Base-by-base conservation (phyloP, 129 eudicot genomes). In the Artemisia argyi region DNA sequence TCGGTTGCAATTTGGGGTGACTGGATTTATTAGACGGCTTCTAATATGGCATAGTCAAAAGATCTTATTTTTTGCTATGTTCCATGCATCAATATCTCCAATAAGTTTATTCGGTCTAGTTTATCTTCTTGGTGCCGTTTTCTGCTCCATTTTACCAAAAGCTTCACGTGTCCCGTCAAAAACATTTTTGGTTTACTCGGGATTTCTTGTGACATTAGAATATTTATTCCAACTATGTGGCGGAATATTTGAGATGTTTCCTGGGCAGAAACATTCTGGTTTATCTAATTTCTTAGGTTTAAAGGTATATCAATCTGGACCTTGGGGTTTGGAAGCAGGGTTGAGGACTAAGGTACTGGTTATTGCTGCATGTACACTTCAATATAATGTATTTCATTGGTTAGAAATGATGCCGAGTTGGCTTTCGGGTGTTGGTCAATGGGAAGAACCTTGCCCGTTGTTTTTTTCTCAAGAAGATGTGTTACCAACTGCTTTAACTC, bases 181-280 rank as follows among this genome's bases (percentile, higher is more conserved):
- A 72, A 73, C 86, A 32, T 95, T 85, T 80, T 70, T 95, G n/a
- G 77, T 88, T 65, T 95, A 88, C 77, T 88, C 97, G 1, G 99
- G 99, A 77, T 58, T 90, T 73, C 78, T 95, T 13, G 89, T 88
- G 66, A 69, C 88, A 0, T 69, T 79, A 11, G 96, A 90, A 77
- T 95, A 95, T 81, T 79, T 90, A 32, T 95, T 95, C 79, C 99
- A 95, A 78, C 81, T 95, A 86, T 95, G 89, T 83, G 99, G 99
- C 73, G 80, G 86, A 61, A 83, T 73, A 66, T 89, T 87, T 70
- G 71, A 76, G 79, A 90, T 95, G 99, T 95, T 95, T 77, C 99
- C 97, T 10, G 92, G 86, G 35, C 99, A 95, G 72, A 90, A 88
- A 63, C 87, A 90, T 61, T 84, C 75, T 62, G 14, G 67, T 61